These are phyloP conservation scores for Solanum megistacrolobum DNA, from an alignment of 257 asterid genomes.

Conservation along the genomic window DNA sequence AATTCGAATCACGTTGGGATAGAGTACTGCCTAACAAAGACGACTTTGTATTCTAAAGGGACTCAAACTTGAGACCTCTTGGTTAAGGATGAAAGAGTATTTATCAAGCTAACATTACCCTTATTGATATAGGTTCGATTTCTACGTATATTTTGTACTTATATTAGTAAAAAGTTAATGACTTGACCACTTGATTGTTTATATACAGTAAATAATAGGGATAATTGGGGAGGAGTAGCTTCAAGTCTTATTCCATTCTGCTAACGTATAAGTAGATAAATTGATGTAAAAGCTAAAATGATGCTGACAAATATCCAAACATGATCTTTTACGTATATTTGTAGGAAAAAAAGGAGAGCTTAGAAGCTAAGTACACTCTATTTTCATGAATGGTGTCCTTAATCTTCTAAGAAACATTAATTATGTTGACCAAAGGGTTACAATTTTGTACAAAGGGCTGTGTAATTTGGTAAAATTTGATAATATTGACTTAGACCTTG, in stretches of 20 bases:
- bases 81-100: too few species aligned
- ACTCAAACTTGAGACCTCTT: too few species aligned
- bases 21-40: too few species aligned
- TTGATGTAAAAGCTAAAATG: not conserved
- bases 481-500: not conserved
- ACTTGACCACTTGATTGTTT: not conserved
- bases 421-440: not conserved
- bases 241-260: not conserved
- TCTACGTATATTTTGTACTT: not conserved
- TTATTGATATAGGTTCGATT: not conserved
- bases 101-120: too few species aligned
- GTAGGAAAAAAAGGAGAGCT: not conserved
- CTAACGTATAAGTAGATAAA: not conserved
- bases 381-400: not conserved
- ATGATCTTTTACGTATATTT: not conserved
- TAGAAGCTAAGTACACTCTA: slow-evolving; percentile 1
- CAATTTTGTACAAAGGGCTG: not conserved
- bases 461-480: not conserved
- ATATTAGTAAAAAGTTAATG: not conserved
- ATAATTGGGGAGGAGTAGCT: not conserved
- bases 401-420: not conserved
- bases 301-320: not conserved
- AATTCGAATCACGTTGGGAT: too few species aligned
- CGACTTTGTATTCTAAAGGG: too few species aligned
- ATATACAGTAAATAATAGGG: not conserved